These are phyloP conservation scores for Fusarium graminum DNA, from an alignment of 2,329 filamentous ascomycete genomes.

Conservation along the genomic window DNA sequence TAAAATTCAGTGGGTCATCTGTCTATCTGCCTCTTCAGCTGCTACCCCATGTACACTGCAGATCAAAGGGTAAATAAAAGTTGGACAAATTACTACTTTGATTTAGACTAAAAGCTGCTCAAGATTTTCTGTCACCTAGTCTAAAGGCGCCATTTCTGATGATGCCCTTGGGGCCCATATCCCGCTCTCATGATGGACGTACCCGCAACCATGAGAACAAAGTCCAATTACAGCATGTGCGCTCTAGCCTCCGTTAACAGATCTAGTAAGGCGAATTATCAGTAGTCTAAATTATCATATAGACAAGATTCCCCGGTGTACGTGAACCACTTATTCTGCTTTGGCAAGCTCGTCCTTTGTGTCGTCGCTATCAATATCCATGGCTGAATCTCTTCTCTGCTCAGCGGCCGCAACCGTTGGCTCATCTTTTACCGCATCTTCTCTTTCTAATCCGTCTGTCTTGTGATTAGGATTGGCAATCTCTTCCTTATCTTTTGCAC, in stretches of 20 bases:
- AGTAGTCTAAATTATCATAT: too few relatives aligned
- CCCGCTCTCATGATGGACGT: conserved; percentile 4
- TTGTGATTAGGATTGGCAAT: neutral
- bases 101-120: too few relatives aligned
- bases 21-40: neutral
- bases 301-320: neutral
- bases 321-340: neutral
- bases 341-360: conserved; percentile 18
- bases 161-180: neutral
- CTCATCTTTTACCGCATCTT: neutral
- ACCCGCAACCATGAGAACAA: conserved; percentile 5
- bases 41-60: neutral
- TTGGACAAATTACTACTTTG: too few relatives aligned
- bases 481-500: neutral
- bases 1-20: conserved; percentile 41
- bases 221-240: neutral
- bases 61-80: too few relatives aligned
- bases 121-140: too few relatives aligned
- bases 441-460: conserved; percentile 11
- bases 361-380: conserved; percentile 33
- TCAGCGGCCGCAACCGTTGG: conserved; percentile 4
- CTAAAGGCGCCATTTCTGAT: too few relatives aligned
- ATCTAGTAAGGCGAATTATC: neutral
- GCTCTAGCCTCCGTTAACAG: neutral
- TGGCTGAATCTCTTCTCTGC: conserved; percentile 9